phyloP scores from a whole-genome alignment of 1,284 basidiomycete genomes.

The Xerocomus nothofagi region DNA sequence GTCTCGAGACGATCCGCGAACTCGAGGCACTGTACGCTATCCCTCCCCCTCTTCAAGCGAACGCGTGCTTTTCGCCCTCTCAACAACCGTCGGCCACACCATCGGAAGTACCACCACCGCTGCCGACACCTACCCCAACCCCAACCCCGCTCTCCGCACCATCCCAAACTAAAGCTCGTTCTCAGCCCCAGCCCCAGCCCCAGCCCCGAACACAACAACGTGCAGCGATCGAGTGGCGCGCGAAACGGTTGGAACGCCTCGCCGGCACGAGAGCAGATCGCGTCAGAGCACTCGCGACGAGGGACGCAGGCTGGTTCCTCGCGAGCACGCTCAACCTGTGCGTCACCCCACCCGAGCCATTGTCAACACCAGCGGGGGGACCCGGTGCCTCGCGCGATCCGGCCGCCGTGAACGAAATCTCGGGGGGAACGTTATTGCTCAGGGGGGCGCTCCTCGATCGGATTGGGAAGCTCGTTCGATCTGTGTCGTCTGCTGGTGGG shows the following conservation, averaged over 20 bases:
- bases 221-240: background rate
- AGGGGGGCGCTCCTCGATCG: constrained; percentile 21
- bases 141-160: background rate
- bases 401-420: background rate
- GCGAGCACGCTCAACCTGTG: constrained; percentile 28
- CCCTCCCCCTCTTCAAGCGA: background rate
- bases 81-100: background rate
- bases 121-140: background rate
- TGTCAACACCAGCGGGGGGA: background rate
- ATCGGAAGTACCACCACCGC: background rate
- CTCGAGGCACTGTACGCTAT: constrained; percentile 23
- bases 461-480: constrained; percentile 27
- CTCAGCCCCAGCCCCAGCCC: background rate
- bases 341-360: constrained; percentile 6
- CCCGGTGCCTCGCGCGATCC: background rate
- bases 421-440: constrained; percentile 9
- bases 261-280: constrained; percentile 19
- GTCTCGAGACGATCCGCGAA: constrained; percentile 30
- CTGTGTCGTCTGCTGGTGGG: background rate
- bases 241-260: constrained; percentile 11
- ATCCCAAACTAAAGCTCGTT: background rate
- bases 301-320: constrained; percentile 32
- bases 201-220: background rate
- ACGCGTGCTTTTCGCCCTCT: background rate
- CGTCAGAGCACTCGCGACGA: constrained; percentile 23